Evolutionary conservation across 768 basidiomycete genomes (phyloP).

Genomic region (Kwoniella dejecticola): DNA sequence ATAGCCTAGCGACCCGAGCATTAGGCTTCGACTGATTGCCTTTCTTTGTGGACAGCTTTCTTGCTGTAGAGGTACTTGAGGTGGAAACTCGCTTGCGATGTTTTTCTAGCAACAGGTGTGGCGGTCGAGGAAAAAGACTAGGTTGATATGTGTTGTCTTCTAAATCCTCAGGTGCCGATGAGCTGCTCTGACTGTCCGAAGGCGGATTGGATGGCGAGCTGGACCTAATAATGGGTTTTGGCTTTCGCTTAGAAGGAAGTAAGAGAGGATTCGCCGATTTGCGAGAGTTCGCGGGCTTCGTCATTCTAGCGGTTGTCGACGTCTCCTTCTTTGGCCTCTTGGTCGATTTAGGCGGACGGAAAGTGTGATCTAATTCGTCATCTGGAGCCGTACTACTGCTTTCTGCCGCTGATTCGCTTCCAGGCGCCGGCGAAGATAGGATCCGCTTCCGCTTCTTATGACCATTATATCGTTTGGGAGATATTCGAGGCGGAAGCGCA

Average conservation of each 20-base stretch:
- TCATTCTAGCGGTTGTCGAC: neutral
- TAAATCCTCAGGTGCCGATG: constrained; percentile 23
- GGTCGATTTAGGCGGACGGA: neutral
- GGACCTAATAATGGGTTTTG: neutral
- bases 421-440: neutral
- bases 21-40: neutral
- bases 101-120: neutral
- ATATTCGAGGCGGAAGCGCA: neutral
- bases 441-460: neutral
- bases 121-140: neutral
- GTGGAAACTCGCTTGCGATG: constrained; percentile 5
- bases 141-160: constrained; percentile 29
- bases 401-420: neutral
- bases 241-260: neutral
- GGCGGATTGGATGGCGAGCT: neutral
- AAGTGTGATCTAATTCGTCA: constrained; percentile 16
- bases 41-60: too few species aligned
- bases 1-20: constrained; percentile 1
- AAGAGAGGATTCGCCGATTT: neutral
- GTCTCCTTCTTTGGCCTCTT: neutral
- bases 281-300: neutral
- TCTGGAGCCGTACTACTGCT: neutral
- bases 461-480: neutral
- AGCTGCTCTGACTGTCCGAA: neutral
- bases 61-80: neutral